Conservation (phyloP, 228 moss, liverwort and hornwort genomes). For the Sphagnum fallax region DNA sequence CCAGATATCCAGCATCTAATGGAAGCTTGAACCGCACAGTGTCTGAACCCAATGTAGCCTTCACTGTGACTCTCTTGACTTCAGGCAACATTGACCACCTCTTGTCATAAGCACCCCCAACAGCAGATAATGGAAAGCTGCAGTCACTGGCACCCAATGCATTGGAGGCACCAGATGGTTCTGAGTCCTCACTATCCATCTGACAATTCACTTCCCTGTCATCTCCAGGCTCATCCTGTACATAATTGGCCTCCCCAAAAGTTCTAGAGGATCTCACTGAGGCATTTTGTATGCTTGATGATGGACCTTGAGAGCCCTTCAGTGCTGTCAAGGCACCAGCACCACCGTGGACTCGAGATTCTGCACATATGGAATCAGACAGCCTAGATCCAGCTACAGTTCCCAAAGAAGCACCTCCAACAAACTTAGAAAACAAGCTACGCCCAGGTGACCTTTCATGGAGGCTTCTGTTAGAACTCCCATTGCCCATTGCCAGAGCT, state of each 20-base stretch:
- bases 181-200: neutral
- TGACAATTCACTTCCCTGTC: slow-evolving; percentile 49
- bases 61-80: slow-evolving; percentile 48
- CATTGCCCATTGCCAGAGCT: slow-evolving; percentile 1
- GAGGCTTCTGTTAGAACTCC: slow-evolving; percentile 6
- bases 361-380: too few species aligned
- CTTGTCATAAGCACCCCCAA: slow-evolving; percentile 28
- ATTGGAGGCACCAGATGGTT: slow-evolving; percentile 27
- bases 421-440: neutral
- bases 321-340: slow-evolving; percentile 75
- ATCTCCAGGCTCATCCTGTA: slow-evolving; percentile 22
- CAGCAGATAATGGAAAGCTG: slow-evolving; percentile 77
- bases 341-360: slow-evolving; percentile 75
- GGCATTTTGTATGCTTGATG: slow-evolving; percentile 6
- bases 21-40: slow-evolving; percentile 82
- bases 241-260: slow-evolving; percentile 18
- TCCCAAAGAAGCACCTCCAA: neutral
- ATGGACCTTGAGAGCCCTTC: slow-evolving; percentile 29
- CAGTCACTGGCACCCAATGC: slow-evolving; percentile 50
- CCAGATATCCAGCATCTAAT: slow-evolving; percentile 39
- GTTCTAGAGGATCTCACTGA: slow-evolving; percentile 13
- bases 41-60: slow-evolving; percentile 72
- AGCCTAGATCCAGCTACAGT: slow-evolving; percentile 11
- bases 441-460: slow-evolving; percentile 5
- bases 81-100: slow-evolving; percentile 22